These are phyloP conservation scores for Monosporascus sp. DNA, from an alignment of 2,329 filamentous ascomycete genomes.

Conservation along the genomic window DNA sequence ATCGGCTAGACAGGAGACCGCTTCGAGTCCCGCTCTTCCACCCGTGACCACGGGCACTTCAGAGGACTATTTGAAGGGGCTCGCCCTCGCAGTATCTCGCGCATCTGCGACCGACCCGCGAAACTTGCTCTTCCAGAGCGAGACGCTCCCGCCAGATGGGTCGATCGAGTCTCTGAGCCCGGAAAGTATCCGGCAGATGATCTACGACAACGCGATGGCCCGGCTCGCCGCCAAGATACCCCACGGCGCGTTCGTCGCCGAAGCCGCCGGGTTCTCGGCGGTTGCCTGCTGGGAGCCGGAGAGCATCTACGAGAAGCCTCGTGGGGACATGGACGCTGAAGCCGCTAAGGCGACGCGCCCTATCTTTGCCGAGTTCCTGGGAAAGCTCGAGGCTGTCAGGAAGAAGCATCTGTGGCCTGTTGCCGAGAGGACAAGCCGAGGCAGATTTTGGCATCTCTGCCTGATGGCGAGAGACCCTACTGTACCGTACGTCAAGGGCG, in stretches of 20 bases:
- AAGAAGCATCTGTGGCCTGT: conserved; percentile 4
- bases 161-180: not conserved
- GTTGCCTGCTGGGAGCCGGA: conserved; percentile 12
- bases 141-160: conserved; percentile 4
- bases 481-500: conserved; percentile 10
- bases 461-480: conserved; percentile 14
- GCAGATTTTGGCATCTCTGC: conserved; percentile 13
- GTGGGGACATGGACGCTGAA: not conserved
- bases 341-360: not conserved
- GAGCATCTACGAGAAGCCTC: not conserved
- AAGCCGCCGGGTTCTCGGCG: conserved; percentile 13
- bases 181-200: not conserved
- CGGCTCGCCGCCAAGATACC: conserved; percentile 6
- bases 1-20: not conserved
- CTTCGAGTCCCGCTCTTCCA: not conserved
- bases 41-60: conserved; percentile 10
- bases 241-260: conserved; percentile 10
- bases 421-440: conserved; percentile 7
- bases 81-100: conserved; percentile 5
- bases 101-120: conserved; percentile 7
- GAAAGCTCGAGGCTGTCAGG: not conserved
- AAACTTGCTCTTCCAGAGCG: conserved; percentile 5
- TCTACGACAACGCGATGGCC: not conserved
- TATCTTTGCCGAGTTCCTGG: conserved; percentile 1
- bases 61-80: conserved; percentile 6